A percentile compares a stretch with the other conserved stretches of the same genome.
Evolutionary conservation across 208 protist genomes (phyloP).

Genomic region (Plasmodiophora brassicae): DNA sequence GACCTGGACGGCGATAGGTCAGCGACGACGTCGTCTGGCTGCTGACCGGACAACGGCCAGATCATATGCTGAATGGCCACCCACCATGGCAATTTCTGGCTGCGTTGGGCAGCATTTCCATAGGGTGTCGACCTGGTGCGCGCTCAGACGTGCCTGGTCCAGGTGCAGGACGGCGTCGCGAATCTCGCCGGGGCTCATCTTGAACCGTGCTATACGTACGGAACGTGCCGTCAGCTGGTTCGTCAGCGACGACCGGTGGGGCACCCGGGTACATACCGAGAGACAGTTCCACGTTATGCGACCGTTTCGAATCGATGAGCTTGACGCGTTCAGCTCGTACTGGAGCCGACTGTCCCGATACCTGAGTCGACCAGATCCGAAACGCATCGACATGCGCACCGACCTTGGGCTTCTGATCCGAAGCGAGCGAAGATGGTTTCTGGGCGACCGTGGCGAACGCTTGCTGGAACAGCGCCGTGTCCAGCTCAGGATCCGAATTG

Average conservation of each 20-base stretch:
- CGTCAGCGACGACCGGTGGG: neutral
- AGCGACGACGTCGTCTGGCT: no score
- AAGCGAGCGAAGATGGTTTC: neutral
- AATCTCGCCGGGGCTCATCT: neutral
- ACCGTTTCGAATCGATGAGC: neutral
- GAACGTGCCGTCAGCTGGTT: no score
- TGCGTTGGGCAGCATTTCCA: neutral
- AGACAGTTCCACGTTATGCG: neutral
- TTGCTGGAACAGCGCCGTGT: neutral
- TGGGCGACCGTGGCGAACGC: constrained; percentile 16
- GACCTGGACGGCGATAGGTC: neutral
- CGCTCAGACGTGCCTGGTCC: neutral
- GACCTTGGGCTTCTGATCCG: neutral
- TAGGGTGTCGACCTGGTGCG: neutral
- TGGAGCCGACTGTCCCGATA: neutral
- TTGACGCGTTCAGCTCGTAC: neutral
- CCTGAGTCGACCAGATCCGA: neutral
- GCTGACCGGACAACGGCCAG: no score
- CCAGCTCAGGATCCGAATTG: neutral
- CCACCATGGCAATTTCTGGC: neutral
- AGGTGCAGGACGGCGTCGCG: neutral
- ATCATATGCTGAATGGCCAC: neutral
- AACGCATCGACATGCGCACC: neutral
- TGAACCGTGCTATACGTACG: neutral
- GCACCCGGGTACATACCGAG: neutral